These are phyloP conservation scores for barrel medic (Medicago truncatula) DNA, from an alignment of 306 rosid genomes.

Conservation along the genomic window MtrunA17r5.0-ANR NC_053045.1:34586001-34586500, in stretches of 20 bases:
- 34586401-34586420: constrained; percentile 65
- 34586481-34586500: constrained; percentile 71
- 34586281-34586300: constrained; percentile 60
- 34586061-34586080: constrained; percentile 62
- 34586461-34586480: constrained; percentile 64
- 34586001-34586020: constrained; percentile 74
- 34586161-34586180: constrained; percentile 65
- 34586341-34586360: constrained; percentile 68
- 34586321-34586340: constrained; percentile 66
- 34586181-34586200: constrained; percentile 81
- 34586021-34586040: constrained; percentile 76
- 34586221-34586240: constrained; percentile 72
- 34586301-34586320: constrained; percentile 52
- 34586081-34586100: constrained; percentile 60
- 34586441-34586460: constrained; percentile 72
- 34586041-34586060: constrained; percentile 71
- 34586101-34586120: constrained; percentile 90
- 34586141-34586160: constrained; percentile 69
- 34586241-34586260: constrained; percentile 75
- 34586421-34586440: constrained; percentile 67
- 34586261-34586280: constrained; percentile 65
- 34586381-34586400: constrained; percentile 64
- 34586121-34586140: constrained; percentile 74
- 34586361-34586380: constrained; percentile 66
- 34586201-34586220: constrained; percentile 78